Percentiles rank a stretch among this genome's conserved stretches.
These are phyloP conservation scores for Plasmodium berghei DNA, from an alignment of 169 alveolate species.

Conservation along the genomic window DNA sequence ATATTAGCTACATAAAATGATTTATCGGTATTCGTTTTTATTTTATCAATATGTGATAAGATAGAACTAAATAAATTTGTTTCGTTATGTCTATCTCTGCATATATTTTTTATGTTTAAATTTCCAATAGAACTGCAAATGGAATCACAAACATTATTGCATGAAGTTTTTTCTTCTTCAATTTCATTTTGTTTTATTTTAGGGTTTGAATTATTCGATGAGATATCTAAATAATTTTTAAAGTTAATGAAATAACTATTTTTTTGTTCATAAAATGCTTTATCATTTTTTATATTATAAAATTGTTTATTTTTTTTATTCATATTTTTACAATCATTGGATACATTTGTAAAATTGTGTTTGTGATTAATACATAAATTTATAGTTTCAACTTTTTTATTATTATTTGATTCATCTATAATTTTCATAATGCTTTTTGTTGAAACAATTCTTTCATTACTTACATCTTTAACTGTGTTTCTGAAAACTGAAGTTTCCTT, in stretches of 20 bases:
- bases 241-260: slow-evolving; percentile 17
- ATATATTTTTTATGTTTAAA: slow-evolving; percentile 65
- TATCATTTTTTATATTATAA: slow-evolving; percentile 56
- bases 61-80: slow-evolving; percentile 64
- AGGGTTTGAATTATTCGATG: slow-evolving; percentile 20
- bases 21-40: slow-evolving; percentile 60
- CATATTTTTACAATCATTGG: slow-evolving; percentile 14
- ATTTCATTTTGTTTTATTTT: slow-evolving; percentile 6
- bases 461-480: slow-evolving; percentile 18
- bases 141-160: slow-evolving; percentile 61
- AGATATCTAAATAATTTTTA: slow-evolving; percentile 12
- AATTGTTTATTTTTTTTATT: slow-evolving; percentile 44
- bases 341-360: slow-evolving; percentile 15
- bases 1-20: slow-evolving; percentile 76
- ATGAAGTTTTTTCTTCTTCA: slow-evolving; percentile 36
- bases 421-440: slow-evolving; percentile 44
- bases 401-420: slow-evolving; percentile 18
- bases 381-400: slow-evolving; percentile 20
- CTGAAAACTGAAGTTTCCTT: slow-evolving; percentile 5
- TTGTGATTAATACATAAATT: slow-evolving; percentile 10
- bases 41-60: slow-evolving; percentile 66
- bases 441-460: slow-evolving; percentile 16
- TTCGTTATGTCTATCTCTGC: slow-evolving; percentile 64
- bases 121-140: slow-evolving; percentile 68
- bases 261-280: slow-evolving; percentile 9